Percentiles rank a stretch among this genome's conserved stretches.
Conservation (phyloP, 2,329 filamentous ascomycete genomes). For the Epichloe amarillans region DNA sequence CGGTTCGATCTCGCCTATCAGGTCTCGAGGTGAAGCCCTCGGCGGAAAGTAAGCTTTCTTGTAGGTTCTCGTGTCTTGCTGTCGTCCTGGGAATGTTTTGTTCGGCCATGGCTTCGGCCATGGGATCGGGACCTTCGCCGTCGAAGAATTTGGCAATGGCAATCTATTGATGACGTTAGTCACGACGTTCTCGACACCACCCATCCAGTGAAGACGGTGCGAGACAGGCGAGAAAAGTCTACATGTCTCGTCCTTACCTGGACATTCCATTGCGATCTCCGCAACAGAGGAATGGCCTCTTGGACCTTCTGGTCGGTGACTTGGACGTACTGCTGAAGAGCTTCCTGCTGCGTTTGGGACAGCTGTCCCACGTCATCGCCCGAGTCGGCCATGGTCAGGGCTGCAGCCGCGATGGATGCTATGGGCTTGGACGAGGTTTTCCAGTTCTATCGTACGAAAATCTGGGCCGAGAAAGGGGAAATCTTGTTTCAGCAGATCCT, state of each 20-base stretch:
- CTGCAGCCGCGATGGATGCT: neutral
- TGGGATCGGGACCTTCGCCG: constrained; percentile 72
- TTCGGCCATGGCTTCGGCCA: constrained; percentile 60
- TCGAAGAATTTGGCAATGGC: constrained; percentile 97
- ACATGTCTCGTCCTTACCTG: constrained; percentile 39
- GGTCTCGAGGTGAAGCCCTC: constrained; percentile 11
- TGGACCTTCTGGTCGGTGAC: constrained; percentile 73
- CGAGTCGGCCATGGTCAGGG: constrained; percentile 19
- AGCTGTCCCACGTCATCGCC: constrained; percentile 51
- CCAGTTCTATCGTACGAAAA: neutral
- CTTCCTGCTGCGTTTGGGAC: constrained; percentile 63
- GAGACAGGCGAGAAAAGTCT: neutral
- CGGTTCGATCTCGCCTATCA: constrained; percentile 23
- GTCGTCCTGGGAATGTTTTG: constrained; percentile 49
- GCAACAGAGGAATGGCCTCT: constrained; percentile 65
- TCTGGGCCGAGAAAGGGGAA: neutral
- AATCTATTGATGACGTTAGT: constrained; percentile 42
- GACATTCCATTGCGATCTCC: constrained; percentile 90
- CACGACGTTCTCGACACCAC: neutral
- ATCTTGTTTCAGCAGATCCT: neutral
- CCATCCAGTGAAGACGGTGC: too few species aligned
- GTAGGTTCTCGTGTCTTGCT: constrained; percentile 60
- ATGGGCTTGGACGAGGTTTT: neutral
- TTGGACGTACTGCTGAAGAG: constrained; percentile 75
- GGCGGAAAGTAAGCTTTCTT: constrained; percentile 38